Percentiles rank a stretch among this genome's conserved stretches.
phyloP scores from a whole-genome alignment of 1,139 yeast species.

The Kodamaea plutei region DNA sequence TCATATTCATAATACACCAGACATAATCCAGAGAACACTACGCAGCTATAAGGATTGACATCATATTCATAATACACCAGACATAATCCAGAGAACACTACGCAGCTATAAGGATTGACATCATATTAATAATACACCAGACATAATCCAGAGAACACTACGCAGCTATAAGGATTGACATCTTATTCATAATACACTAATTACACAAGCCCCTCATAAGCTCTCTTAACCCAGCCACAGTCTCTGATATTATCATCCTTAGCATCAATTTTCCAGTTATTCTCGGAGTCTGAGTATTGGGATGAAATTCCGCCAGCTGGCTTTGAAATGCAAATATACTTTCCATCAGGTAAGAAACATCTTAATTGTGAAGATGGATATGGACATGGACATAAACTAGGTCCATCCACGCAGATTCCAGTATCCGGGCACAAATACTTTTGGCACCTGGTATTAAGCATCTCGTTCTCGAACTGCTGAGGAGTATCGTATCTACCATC shows the following conservation, averaged over 20 bases:
- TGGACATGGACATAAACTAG: constrained; percentile 84
- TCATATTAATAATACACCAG: too few relatives aligned
- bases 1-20: too few relatives aligned
- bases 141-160: too few relatives aligned
- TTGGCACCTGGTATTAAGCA: constrained; percentile 48
- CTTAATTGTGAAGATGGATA: constrained; percentile 81
- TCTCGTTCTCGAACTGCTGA: constrained; percentile 26
- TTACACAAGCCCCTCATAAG: constrained; percentile 43
- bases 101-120: too few relatives aligned
- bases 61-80: too few relatives aligned
- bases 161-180: too few relatives aligned
- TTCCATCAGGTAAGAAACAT: constrained; percentile 68
- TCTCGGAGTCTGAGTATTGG: constrained; percentile 44
- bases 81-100: too few relatives aligned
- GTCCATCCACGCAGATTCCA: constrained; percentile 62
- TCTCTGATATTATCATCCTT: constrained; percentile 56
- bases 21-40: too few relatives aligned
- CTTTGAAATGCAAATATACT: constrained; percentile 74
- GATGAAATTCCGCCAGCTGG: constrained; percentile 52
- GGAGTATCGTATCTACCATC: constrained; percentile 20
- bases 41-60: too few relatives aligned
- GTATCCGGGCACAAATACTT: constrained; percentile 81
- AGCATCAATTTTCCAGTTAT: constrained; percentile 50
- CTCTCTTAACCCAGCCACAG: constrained; percentile 71
- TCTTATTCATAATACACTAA: too few relatives aligned